Base-by-base conservation (phyloP, 2,329 filamentous ascomycete species). In the Penicillium rolfsii region DNA sequence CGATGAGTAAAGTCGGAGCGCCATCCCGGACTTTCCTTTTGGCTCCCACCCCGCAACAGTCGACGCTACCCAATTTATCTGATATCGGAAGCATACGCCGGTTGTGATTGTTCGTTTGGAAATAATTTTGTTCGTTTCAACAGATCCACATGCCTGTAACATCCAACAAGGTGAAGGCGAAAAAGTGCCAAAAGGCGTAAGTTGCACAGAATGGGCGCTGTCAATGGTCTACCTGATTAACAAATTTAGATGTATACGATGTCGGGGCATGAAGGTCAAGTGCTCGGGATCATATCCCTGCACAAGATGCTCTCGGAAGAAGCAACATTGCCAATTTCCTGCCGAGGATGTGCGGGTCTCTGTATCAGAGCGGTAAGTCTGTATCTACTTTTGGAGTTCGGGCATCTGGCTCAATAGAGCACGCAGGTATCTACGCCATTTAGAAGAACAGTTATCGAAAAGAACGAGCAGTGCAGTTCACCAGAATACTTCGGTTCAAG, bases 241-340 rank as follows among this genome's bases (percentile, higher is more conserved):
- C 38, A 19, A 19, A 41, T 22, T 11, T 50, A 70, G 70, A 30
- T 72, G 70, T 58, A 59, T 62, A 58, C 60, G 68, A 67, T 72
- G 70, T 63, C 70, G 70, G 38, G 63, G 64, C 3, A 71, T 71
- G 69, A 72, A 72, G 59, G 70, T 72, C 12, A 72, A 71, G 58
- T 72, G 69, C 50, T 72, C 70, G 1, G 69, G 70, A 14, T 64
- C 68, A 1, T 58, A 67, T 14, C 70, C 70, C 7, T 71, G 70
- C 40, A 64, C 64, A 14, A 63, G 70, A 63, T 71, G 70, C 53
- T 48, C 63, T 9, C 66, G 68, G 28, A 70, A 64, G 35, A 67
- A 70, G 30, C 57, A 65, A 52, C 57, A 50, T 7, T 71, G 70
- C 33, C 60, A 65, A n/a, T 71, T 69, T 45, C 65, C 64, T 38